phyloP scores from a whole-genome alignment of 306 rosid genomes.

The Dryas alaskensis region DNA sequence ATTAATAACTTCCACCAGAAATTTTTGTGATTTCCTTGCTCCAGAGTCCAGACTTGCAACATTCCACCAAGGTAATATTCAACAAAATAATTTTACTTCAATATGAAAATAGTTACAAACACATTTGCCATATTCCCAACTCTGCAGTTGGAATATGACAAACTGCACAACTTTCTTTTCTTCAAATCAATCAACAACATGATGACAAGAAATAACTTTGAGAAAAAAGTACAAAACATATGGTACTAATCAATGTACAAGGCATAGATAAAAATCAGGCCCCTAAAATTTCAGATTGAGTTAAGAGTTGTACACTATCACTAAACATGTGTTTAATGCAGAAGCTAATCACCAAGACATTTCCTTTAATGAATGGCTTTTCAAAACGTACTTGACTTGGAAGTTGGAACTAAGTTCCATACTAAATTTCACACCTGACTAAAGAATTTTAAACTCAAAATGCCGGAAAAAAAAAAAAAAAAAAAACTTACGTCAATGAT shows the following conservation, averaged over 20 bases:
- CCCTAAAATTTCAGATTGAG: neutral
- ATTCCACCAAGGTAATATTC: neutral
- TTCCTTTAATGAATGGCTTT: neutral
- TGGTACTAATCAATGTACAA: neutral
- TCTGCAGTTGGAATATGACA: neutral
- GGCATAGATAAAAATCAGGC: neutral
- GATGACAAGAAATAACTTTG: neutral
- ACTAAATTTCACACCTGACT: neutral
- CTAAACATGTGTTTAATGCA: neutral
- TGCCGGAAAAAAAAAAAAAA: neutral
- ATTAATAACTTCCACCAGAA: neutral
- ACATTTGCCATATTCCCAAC: neutral
- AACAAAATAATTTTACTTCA: neutral
- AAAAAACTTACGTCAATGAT: slow-evolving; percentile 81
- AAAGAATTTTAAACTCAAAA: slow-evolving; percentile 1
- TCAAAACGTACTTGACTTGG: neutral
- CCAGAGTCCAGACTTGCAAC: neutral
- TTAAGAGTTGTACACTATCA: neutral
- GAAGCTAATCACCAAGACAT: neutral
- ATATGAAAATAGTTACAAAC: neutral
- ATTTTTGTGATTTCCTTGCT: neutral
- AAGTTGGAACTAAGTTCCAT: neutral
- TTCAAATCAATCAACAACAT: neutral
- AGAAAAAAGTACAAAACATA: neutral
- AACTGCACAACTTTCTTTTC: neutral